Conservation (phyloP, 2,329 filamentous ascomycete genomes). For the Setomelanomma holmii region DNA sequence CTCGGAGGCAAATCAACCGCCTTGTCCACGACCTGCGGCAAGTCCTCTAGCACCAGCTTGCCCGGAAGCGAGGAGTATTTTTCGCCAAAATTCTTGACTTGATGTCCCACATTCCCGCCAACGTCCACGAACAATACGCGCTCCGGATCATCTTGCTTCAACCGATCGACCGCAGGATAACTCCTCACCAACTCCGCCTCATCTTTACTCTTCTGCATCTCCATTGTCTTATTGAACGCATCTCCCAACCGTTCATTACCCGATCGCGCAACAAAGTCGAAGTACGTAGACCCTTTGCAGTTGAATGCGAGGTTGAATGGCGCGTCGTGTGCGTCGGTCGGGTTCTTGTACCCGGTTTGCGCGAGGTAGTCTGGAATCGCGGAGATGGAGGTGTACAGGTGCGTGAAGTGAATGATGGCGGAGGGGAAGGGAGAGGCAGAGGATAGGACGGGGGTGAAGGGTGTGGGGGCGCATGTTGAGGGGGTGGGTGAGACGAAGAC, state of each 20-base stretch:
- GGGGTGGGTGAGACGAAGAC: conserved; percentile 5
- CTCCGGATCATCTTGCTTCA: conserved; percentile 8
- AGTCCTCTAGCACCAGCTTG: conserved; percentile 25
- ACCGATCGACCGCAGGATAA: conserved; percentile 21
- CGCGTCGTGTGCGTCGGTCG: conserved; percentile 30
- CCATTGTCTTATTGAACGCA: conserved; percentile 42
- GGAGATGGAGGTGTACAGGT: conserved; percentile 14
- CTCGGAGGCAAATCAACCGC: conserved; percentile 1
- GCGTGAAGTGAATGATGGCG: conserved; percentile 10
- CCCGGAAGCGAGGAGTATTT: conserved; percentile 12
- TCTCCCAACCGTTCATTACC: conserved; percentile 19
- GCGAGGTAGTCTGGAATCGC: conserved; percentile 35
- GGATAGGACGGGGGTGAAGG: conserved; percentile 6
- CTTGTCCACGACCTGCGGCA: conserved; percentile 15
- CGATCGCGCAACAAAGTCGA: conserved; percentile 28
- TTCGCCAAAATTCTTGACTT: conserved; percentile 15
- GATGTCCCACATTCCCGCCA: conserved; percentile 21
- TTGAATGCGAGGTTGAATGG: conserved; percentile 32
- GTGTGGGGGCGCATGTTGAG: conserved; percentile 5
- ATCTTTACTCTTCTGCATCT: conserved; percentile 6
- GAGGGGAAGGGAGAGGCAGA: conserved; percentile 13
- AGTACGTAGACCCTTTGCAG: conserved; percentile 23
- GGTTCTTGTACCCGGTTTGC: conserved; percentile 36
- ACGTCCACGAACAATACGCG: conserved; percentile 25
- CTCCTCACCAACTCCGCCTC: conserved; percentile 13